Evolutionary conservation across 106 monocot genomes (phyloP), one percentile per base, ranked within the genome.

Genomic region (Triglochin maritima): DNA sequence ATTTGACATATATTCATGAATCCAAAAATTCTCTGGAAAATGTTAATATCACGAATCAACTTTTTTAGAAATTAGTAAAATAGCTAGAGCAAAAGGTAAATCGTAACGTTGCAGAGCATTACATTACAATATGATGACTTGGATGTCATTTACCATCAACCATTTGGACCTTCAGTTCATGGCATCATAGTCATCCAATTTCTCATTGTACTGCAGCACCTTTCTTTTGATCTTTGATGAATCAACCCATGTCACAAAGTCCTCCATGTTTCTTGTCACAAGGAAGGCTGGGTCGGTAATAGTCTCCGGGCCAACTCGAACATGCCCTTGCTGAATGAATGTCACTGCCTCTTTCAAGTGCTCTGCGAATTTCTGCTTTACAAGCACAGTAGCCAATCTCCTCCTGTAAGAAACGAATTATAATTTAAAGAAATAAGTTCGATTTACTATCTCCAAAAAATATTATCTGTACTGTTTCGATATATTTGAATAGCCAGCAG

Each of bases 141-240:
- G 29, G 29, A 29, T 29, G 29, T 29, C 29, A 29, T 29, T 29
- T 29, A 29, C 29, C 29, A 29, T 29, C 29, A 29, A 29, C 29
- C 0, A 29, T 29, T 29, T 1, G 52, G 52, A 11, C n/a, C 6
- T 59, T 72, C 66, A 83, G 52, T 85, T 85, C 87, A 85, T 80
- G 0, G 68, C 65, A 77, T 90, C 96, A 45, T 82, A 91, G 57
- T 88, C 96, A 69, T 94, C 87, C 65, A 94, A 69, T 46, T 49
- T 69, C 56, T 89, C 94, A 59, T 94, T 94, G 50, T 87, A 94
- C 68, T 74, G 74, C 74, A 80, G 48, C 42, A 89, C 81, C 72
- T 85, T 94, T 77, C 81, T 72, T 79, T 81, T 89, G 68, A 94
- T 94, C 84, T 94, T 89, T 11, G 89, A 94, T n/a, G 89, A 89